Evolutionary conservation across 2,329 filamentous ascomycete species (phyloP).

Genomic region (Fusarium austroafricanum): DNA sequence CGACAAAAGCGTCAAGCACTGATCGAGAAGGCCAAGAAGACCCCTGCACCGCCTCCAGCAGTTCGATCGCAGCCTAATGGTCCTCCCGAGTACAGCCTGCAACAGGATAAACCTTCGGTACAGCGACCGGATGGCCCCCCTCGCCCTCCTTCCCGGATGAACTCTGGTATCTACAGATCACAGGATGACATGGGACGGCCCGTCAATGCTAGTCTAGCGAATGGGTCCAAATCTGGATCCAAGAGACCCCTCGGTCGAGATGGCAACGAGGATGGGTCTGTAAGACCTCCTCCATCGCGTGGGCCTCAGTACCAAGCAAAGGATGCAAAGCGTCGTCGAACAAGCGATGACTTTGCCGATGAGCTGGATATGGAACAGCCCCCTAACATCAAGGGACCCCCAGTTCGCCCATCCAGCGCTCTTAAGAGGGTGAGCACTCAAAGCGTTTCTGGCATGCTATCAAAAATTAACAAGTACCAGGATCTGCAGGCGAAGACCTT

Average conservation of each 20-base stretch:
- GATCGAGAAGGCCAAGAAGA: conserved; percentile 74
- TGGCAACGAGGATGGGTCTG: conserved; percentile 64
- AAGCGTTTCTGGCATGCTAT: neutral
- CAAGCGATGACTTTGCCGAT: conserved; percentile 76
- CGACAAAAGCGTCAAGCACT: conserved; percentile 70
- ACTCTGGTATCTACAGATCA: conserved; percentile 61
- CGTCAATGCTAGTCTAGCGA: conserved; percentile 70
- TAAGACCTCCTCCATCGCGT: conserved; percentile 59
- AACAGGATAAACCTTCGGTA: conserved; percentile 46
- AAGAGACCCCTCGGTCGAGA: conserved; percentile 81
- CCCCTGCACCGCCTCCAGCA: conserved; percentile 70
- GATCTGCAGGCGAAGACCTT: conserved; percentile 71
- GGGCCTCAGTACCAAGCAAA: conserved; percentile 73
- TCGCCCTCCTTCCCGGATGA: conserved; percentile 69
- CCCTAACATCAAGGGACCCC: conserved; percentile 78
- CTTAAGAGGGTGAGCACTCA: conserved; percentile 71
- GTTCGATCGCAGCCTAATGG: conserved; percentile 66
- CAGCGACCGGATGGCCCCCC: conserved; percentile 51
- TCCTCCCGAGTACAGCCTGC: conserved; percentile 58
- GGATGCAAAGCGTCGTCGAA: conserved; percentile 84
- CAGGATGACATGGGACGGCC: conserved; percentile 71
- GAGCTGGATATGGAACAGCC: conserved; percentile 69
- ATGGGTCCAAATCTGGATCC: conserved; percentile 67
- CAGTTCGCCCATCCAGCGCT: conserved; percentile 81
- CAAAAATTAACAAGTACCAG: conserved; percentile 57